These are phyloP conservation scores for Millerozyma acaciae DNA, from an alignment of 805 yeast genomes.

Conservation along the genomic window DNA sequence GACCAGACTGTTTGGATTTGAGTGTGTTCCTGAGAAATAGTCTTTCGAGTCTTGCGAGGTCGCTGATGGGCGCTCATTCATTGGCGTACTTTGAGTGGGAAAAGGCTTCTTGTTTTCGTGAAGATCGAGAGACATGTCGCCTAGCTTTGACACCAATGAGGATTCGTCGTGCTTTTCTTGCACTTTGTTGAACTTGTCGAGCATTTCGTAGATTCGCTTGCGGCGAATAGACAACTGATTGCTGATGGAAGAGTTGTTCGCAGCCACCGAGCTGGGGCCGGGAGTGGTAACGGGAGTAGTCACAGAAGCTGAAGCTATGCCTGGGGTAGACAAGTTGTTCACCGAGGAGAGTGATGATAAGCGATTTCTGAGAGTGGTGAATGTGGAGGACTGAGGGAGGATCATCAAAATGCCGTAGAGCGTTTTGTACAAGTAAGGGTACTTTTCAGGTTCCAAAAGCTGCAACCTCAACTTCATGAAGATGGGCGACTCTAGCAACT, in stretches of 20 bases:
- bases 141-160: too few relatives aligned
- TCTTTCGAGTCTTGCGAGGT: slow-evolving; percentile 4
- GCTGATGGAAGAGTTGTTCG: slow-evolving; percentile 15
- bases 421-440: slow-evolving; percentile 80
- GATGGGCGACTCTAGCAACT: slow-evolving; percentile 86
- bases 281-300: slow-evolving; percentile 20
- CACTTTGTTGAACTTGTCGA: slow-evolving; percentile 34
- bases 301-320: slow-evolving; percentile 1
- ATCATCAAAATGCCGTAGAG: slow-evolving; percentile 91
- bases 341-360: slow-evolving; percentile 56
- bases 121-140: too few relatives aligned
- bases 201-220: slow-evolving; percentile 37
- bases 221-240: slow-evolving; percentile 34
- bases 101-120: too few relatives aligned
- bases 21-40: slow-evolving; percentile 2
- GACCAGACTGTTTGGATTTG: not conserved
- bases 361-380: slow-evolving; percentile 74
- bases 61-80: too few relatives aligned
- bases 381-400: slow-evolving; percentile 90
- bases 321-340: slow-evolving; percentile 14
- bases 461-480: slow-evolving; percentile 84
- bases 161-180: slow-evolving; percentile 30
- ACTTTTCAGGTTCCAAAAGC: slow-evolving; percentile 77
- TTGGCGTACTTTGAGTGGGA: too few relatives aligned
- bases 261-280: slow-evolving; percentile 10